Percentiles rank a stretch among this genome's conserved stretches.
Conservation (phyloP, 1,139 yeast genomes). For the Barnettozyma hawaiiensis region DNA sequence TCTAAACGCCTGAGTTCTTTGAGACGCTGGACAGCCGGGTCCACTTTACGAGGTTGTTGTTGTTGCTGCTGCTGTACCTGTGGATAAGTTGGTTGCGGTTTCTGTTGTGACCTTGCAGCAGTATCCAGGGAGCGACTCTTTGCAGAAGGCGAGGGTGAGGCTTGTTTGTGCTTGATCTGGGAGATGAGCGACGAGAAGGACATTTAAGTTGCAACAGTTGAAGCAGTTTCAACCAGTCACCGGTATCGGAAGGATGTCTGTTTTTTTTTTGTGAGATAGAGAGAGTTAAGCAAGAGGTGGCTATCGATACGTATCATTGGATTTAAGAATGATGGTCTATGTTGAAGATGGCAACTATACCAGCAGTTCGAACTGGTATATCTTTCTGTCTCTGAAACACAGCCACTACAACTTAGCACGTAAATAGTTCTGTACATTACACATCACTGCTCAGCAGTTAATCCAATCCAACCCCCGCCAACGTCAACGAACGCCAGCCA, state of each 20-base stretch:
- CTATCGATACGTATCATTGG: not conserved
- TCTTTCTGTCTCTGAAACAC: too few relatives aligned
- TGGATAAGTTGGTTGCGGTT: not conserved
- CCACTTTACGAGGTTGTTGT: constrained; percentile 26
- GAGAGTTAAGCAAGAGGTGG: not conserved
- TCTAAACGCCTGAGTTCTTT: constrained; percentile 63
- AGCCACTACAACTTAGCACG: not conserved
- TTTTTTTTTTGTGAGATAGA: not conserved
- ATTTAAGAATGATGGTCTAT: too few relatives aligned
- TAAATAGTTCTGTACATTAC: not conserved
- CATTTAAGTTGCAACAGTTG: constrained; percentile 8
- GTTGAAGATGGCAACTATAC: too few relatives aligned
- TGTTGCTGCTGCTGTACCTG: too few relatives aligned
- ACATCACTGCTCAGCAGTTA: constrained; percentile 1
- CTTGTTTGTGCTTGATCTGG: constrained; percentile 19
- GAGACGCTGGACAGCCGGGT: constrained; percentile 45
- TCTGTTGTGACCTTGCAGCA: not conserved
- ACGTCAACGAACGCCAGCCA: not conserved
- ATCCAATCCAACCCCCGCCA: too few relatives aligned
- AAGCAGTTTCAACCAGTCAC: too few relatives aligned
- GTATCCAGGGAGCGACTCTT: not conserved
- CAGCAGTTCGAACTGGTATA: too few relatives aligned
- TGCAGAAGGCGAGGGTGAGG: constrained; percentile 1
- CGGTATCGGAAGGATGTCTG: too few relatives aligned
- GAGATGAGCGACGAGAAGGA: constrained; percentile 19